These are phyloP conservation scores for Xylaria cubensis DNA, from an alignment of 495 filamentous ascomycete species.

Conservation along the genomic window DNA sequence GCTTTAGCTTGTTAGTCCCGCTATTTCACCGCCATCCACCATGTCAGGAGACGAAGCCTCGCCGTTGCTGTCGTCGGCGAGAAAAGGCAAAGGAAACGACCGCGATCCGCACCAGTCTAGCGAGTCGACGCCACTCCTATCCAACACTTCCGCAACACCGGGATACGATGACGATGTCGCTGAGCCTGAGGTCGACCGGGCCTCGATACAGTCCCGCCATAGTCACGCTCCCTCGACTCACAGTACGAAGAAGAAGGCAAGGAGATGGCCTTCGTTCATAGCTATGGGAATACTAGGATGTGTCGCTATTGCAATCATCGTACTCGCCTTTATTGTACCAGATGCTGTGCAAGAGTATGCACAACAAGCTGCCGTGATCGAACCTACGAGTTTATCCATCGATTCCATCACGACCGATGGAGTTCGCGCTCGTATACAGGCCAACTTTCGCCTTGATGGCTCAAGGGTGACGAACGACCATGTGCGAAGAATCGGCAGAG, in stretches of 20 bases:
- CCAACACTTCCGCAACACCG: conserved; percentile 44
- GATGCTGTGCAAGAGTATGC: conserved; percentile 83
- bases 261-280: conserved; percentile 55
- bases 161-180: conserved; percentile 56
- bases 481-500: conserved; percentile 74
- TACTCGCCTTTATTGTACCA: conserved; percentile 79
- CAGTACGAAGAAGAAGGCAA: conserved; percentile 36
- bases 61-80: conserved; percentile 46
- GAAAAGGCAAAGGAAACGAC: conserved; percentile 41
- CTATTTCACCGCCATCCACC: conserved; percentile 18
- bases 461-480: conserved; percentile 70
- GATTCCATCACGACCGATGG: conserved; percentile 81
- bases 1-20: conserved; percentile 5
- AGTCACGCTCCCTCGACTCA: conserved; percentile 31
- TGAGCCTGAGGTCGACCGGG: conserved; percentile 42
- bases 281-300: conserved; percentile 51
- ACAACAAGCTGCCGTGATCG: conserved; percentile 78
- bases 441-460: conserved; percentile 79
- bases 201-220: conserved; percentile 39
- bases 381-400: conserved; percentile 81
- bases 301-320: conserved; percentile 52
- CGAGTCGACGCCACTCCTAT: conserved; percentile 64
- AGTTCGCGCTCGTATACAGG: conserved; percentile 77
- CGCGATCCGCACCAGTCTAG: conserved; percentile 37
- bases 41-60: conserved; percentile 57